These are phyloP conservation scores for Inga oerstediana DNA, from an alignment of 306 rosid species.

Conservation along the genomic window DNA sequence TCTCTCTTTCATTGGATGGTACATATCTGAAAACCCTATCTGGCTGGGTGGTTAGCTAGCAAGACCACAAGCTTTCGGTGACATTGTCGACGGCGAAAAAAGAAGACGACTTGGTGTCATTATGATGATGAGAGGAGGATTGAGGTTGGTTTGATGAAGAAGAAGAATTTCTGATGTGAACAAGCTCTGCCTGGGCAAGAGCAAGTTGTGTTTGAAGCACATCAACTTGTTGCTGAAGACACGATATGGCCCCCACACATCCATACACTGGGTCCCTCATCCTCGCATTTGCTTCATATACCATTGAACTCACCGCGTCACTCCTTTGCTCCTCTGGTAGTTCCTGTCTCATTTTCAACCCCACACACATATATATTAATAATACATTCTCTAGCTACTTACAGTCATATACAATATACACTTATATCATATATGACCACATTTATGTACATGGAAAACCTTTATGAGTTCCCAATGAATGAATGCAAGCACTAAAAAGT, in stretches of 20 bases:
- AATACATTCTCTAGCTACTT: not conserved
- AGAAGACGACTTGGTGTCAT: not conserved
- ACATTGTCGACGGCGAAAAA: slow-evolving; percentile 15
- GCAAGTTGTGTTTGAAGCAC: slow-evolving; percentile 10
- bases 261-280: slow-evolving; percentile 21
- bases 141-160: not conserved
- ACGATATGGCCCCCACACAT: slow-evolving; percentile 14
- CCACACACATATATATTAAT: not conserved
- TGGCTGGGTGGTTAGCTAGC: slow-evolving; percentile 14
- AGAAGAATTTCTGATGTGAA: not conserved
- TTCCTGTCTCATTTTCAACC: not conserved
- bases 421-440: not conserved
- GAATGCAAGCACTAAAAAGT: not conserved
- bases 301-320: slow-evolving; percentile 21
- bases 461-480: too few species aligned
- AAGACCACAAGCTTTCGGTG: slow-evolving; percentile 12
- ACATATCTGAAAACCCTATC: not conserved
- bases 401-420: not conserved
- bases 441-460: not conserved
- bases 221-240: slow-evolving; percentile 10
- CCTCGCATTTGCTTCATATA: slow-evolving; percentile 15
- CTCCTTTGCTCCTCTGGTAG: slow-evolving; percentile 3
- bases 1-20: not conserved
- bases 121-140: not conserved
- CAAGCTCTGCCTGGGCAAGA: slow-evolving; percentile 4